Conservation (phyloP, 2,329 filamentous ascomycete genomes). For the Pseudocercospora ulei region DNA sequence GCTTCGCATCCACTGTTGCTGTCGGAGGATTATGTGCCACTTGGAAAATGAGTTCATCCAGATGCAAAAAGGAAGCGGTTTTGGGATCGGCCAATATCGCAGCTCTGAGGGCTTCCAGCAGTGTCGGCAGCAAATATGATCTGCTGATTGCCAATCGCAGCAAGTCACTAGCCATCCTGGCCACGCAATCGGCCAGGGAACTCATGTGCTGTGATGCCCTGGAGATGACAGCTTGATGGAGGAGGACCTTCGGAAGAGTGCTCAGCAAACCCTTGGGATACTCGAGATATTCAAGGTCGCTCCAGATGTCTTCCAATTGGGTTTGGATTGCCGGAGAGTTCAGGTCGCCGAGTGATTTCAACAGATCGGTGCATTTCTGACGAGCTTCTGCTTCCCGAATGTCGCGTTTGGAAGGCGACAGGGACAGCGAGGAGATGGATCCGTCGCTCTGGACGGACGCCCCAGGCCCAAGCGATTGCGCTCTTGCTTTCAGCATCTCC, state of each 20-base stretch:
- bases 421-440: conserved; percentile 17
- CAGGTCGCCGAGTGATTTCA: not conserved
- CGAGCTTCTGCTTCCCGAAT: conserved; percentile 22
- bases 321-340: not conserved
- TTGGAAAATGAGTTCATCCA: conserved; percentile 37
- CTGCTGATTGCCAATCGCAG: conserved; percentile 25
- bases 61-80: conserved; percentile 30
- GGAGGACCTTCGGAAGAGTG: conserved; percentile 34
- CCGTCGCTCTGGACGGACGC: conserved; percentile 20
- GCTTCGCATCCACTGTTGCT: conserved; percentile 39
- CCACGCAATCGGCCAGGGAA: conserved; percentile 12
- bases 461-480: not conserved
- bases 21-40: conserved; percentile 38
- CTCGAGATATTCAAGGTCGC: conserved; percentile 42
- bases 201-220: conserved; percentile 24
- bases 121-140: conserved; percentile 30
- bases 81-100: conserved; percentile 25
- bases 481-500: conserved; percentile 10
- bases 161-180: conserved; percentile 11
- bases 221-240: conserved; percentile 30
- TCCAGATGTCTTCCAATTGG: conserved; percentile 37
- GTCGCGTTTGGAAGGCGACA: conserved; percentile 25
- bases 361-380: conserved; percentile 22
- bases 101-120: conserved; percentile 26
- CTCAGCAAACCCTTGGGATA: conserved; percentile 38